Evolutionary conservation across 495 filamentous ascomycete species (phyloP), one percentile per base, ranked within the genome.

Genomic region (Talaromyces wortmannii): DNA sequence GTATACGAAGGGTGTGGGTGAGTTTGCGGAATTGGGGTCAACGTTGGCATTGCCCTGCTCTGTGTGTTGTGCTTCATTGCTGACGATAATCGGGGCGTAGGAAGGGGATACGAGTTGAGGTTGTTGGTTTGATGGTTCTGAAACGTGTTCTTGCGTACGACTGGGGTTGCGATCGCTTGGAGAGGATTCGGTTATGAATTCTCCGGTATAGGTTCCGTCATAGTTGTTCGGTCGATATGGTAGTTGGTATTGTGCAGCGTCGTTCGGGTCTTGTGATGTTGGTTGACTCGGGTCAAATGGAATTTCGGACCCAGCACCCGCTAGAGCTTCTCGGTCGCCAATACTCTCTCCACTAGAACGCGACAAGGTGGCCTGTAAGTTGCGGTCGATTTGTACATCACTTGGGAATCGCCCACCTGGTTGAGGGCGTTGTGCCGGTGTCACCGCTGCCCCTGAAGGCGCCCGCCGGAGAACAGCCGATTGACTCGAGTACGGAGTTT

Each of bases 361-460:
- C 48, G 88, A 89, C 56, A 84, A 69, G 57, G 88, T 83, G 58
- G 82, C 85, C 63, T 88, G 86, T 78, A 89, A 81, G 75, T 87
- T 80, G 72, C 89, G 82, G 62, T 89, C 84, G 61, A 95, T 81
- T 64, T 90, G 82, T 52, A 95, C 68, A 70, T 94, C 89, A 68
- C 86, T 90, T 62, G 91, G 91, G 71, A 96, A 96, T 59, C 90
- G 84, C 70, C 91, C 91, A 78, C 91, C 91, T 79, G 88, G 81
- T 68, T 85, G 82, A 52, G 86, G 86, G 60, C 90, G 86, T 62
- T 78, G 77, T 46, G 66, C 63, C 15, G 61, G 59, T 18, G 71
- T 68, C 59, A 73, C 73, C 12, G 73, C 72, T 18, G 69, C 73
- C 16, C 31, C 23, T 42, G 77, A 74, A 45, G 75, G 67, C n/a